Evolutionary conservation across 352 stramenopile species (phyloP), one percentile per base, ranked within the genome.

Genomic region (Phytopythium sindhum): DNA sequence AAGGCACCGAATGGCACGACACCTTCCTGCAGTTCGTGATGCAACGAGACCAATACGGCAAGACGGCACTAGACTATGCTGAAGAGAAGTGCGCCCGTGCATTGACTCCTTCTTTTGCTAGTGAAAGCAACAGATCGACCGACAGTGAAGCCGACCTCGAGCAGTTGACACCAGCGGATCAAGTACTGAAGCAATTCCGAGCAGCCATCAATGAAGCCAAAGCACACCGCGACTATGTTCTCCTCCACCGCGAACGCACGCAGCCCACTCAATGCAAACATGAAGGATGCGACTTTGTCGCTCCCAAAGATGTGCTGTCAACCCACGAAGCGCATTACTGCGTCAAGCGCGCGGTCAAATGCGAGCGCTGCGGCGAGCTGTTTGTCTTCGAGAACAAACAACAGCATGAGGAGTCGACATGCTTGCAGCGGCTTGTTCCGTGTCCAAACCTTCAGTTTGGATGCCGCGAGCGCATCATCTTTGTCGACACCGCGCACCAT

Each of bases 261-360:
- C 57, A 72, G 24, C 35, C 70, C 0, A 82, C 70, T 14, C 45
- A 47, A n/a, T 94, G 85, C 29, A 63, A 57, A 12, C 73, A 74
- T 3, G 50, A 62, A 4, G 79, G 79, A 10, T 94, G 85, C 41
- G 66, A 42, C 17, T 89, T 87, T 45, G 63, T 64, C 44, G 75
- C 76, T 14, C 66, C 83, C 15, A 78, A 73, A 29, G 85, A 94
- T 48, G 60, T 84, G 26, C 72, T 94, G 15, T 53, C 72, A 0
- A 72, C 68, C 5, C 85, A 94, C 47, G 80, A 94, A 61, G 68
- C 73, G 2, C 70, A 89, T 35, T 72, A 87, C 28, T 94, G 83
- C 39, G 19, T 57, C 1, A 86, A 84, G 41, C 77, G 85, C 14
- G 65, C 35, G 0, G 68, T 91, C 24, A 65, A 69, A 14, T 94